These are phyloP conservation scores for Zygoascus biomembranicola DNA, from an alignment of 805 yeast genomes.

Conservation along the genomic window DNA sequence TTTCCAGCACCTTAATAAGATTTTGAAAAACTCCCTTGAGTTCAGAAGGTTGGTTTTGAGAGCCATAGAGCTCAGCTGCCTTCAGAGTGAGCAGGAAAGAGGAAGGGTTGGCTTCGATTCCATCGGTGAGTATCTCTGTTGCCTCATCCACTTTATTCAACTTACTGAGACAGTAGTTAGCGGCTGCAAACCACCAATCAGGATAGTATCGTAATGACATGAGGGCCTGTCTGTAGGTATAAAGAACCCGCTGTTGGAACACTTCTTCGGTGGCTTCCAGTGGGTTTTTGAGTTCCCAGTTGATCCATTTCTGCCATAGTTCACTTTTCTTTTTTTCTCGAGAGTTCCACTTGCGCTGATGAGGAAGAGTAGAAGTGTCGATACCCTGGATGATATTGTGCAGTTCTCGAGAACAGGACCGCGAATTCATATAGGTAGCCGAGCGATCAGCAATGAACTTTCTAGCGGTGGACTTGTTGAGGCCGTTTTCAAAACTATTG, in stretches of 20 bases:
- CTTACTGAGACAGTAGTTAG: constrained; percentile 31
- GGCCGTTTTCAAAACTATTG: constrained; percentile 73
- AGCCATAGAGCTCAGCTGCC: constrained; percentile 63
- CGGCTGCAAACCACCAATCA: constrained; percentile 61
- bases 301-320: constrained; percentile 67
- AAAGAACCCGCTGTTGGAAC: constrained; percentile 51
- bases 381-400: constrained; percentile 47
- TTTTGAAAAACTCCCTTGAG: constrained; percentile 43
- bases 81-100: constrained; percentile 61
- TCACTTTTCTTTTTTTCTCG: constrained; percentile 35
- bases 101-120: constrained; percentile 56
- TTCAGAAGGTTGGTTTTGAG: constrained; percentile 40
- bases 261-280: constrained; percentile 37
- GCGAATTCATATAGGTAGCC: constrained; percentile 77
- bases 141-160: constrained; percentile 19
- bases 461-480: constrained; percentile 69
- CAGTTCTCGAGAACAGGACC: constrained; percentile 70
- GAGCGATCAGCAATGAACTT: constrained; percentile 77
- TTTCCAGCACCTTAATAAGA: constrained; percentile 41
- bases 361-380: constrained; percentile 31
- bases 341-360: constrained; percentile 22
- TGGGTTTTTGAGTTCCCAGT: constrained; percentile 69
- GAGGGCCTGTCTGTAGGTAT: constrained; percentile 65
- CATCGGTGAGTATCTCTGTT: constrained; percentile 44
- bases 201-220: constrained; percentile 56